Percentiles rank a stretch among this genome's conserved stretches.
Evolutionary conservation across 129 eudicot genomes (phyloP).

Genomic region (Heracleum sosnowskyi): DNA sequence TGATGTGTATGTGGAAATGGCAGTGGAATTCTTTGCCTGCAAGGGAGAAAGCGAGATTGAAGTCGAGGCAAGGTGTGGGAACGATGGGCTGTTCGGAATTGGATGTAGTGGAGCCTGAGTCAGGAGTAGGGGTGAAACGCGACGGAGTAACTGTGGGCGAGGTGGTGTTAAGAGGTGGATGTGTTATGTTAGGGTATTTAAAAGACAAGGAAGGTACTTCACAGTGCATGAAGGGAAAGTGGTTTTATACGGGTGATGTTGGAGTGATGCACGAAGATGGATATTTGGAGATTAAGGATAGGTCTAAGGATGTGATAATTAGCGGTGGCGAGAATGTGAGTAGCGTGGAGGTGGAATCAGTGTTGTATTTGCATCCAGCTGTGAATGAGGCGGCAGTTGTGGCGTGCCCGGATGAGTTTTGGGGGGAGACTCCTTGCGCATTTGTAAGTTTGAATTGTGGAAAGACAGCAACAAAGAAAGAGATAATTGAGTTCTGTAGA

Average conservation of each 20-base stretch:
- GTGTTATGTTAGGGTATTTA: slow-evolving; percentile 34
- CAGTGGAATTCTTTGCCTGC: slow-evolving; percentile 31
- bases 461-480: slow-evolving; percentile 7
- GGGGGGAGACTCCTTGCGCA: slow-evolving; percentile 52
- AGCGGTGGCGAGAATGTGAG: slow-evolving; percentile 45
- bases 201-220: slow-evolving; percentile 30
- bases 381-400: slow-evolving; percentile 44
- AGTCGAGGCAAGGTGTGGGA: slow-evolving; percentile 36
- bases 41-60: slow-evolving; percentile 21
- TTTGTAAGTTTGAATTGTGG: slow-evolving; percentile 28
- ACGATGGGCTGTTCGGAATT: slow-evolving; percentile 27
- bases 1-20: slow-evolving; percentile 33
- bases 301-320: slow-evolving; percentile 42
- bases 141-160: slow-evolving; percentile 32
- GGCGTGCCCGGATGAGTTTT: slow-evolving; percentile 41
- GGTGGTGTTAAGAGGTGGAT: slow-evolving; percentile 36
- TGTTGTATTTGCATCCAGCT: slow-evolving; percentile 41
- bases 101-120: slow-evolving; percentile 34
- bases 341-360: slow-evolving; percentile 43
- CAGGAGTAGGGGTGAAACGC: slow-evolving; percentile 31
- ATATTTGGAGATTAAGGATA: slow-evolving; percentile 37
- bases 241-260: slow-evolving; percentile 41
- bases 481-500: slow-evolving; percentile 27
- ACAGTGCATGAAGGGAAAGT: slow-evolving; percentile 29
- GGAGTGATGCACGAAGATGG: slow-evolving; percentile 44